phyloP scores from a whole-genome alignment of 2,329 filamentous ascomycete species.

The Sporothrix globosa region DNA sequence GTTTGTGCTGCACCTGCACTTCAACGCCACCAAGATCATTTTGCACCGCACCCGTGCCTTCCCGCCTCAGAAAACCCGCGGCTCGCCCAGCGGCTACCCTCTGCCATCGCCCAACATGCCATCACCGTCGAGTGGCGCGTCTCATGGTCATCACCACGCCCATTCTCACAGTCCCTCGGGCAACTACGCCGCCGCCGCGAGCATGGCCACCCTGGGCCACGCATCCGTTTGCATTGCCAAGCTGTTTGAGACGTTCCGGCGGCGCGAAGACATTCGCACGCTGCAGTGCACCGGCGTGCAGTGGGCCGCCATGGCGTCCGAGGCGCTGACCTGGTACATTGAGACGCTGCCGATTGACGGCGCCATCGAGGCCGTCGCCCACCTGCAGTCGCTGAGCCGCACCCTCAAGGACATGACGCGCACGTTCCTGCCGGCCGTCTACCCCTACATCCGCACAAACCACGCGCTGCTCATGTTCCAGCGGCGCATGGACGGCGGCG shows the following conservation, averaged over 20 bases:
- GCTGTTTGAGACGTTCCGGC: conserved; percentile 31
- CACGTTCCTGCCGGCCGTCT: conserved; percentile 30
- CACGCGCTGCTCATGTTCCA: conserved; percentile 26
- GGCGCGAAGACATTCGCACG: conserved; percentile 30
- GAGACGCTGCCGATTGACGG: conserved; percentile 32
- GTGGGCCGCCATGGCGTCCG: conserved; percentile 31
- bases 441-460: conserved; percentile 23
- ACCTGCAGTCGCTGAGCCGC: conserved; percentile 29
- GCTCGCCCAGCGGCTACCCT: neutral
- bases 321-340: conserved; percentile 30
- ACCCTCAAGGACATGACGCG: conserved; percentile 33
- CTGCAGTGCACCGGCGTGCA: conserved; percentile 33
- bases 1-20: conserved; percentile 33
- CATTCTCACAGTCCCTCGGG: neutral
- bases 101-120: conserved; percentile 1
- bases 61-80: neutral
- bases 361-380: conserved; percentile 29
- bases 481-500: conserved; percentile 29
- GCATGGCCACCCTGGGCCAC: conserved; percentile 22
- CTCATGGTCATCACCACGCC: neutral
- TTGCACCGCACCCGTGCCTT: conserved; percentile 30
- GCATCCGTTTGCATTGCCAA: conserved; percentile 30
- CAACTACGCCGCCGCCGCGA: conserved; percentile 9
- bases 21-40: conserved; percentile 31
- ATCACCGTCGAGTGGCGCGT: neutral